These are phyloP conservation scores for Leccinum fibrillosum DNA, from an alignment of 768 basidiomycete genomes.

Conservation along the genomic window DNA sequence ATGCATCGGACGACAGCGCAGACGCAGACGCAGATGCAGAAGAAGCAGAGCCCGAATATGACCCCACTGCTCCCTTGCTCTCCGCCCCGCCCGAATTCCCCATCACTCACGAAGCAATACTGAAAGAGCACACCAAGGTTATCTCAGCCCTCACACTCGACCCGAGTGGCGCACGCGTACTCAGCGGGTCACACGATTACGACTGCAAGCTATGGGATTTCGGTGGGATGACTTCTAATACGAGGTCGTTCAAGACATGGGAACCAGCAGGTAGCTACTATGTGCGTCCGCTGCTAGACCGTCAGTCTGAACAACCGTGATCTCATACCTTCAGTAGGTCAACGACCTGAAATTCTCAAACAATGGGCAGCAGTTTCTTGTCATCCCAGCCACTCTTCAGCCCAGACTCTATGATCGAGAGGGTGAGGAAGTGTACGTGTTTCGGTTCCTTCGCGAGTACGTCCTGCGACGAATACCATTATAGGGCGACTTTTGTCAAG, in stretches of 20 bases:
- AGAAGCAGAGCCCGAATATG: constrained; percentile 46
- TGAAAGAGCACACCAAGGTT: constrained; percentile 96
- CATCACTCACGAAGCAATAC: constrained; percentile 81
- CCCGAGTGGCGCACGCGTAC: constrained; percentile 87
- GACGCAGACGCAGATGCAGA: constrained; percentile 13
- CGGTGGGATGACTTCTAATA: constrained; percentile 89
- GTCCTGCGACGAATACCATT: constrained; percentile 47
- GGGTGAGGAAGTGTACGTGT: constrained; percentile 84
- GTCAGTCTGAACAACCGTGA: background rate
- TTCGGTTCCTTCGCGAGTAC: constrained; percentile 15
- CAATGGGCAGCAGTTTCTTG: constrained; percentile 81
- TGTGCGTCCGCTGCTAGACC: constrained; percentile 39
- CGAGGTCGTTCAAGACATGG: constrained; percentile 95
- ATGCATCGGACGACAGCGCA: constrained; percentile 24
- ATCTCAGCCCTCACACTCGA: constrained; percentile 91
- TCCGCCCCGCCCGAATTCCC: constrained; percentile 61
- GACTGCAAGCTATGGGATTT: constrained; percentile 99
- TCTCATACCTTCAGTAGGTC: constrained; percentile 47
- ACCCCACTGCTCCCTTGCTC: constrained; percentile 43
- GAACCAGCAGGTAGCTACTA: constrained; percentile 93
- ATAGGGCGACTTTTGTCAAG: constrained; percentile 78
- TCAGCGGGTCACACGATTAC: constrained; percentile 95
- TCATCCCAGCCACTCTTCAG: constrained; percentile 84
- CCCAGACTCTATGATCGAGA: constrained; percentile 90
- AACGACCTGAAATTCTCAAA: constrained; percentile 89